Evolutionary conservation across 2,329 filamentous ascomycete species (phyloP).

Genomic region (Xylaria sp.): DNA sequence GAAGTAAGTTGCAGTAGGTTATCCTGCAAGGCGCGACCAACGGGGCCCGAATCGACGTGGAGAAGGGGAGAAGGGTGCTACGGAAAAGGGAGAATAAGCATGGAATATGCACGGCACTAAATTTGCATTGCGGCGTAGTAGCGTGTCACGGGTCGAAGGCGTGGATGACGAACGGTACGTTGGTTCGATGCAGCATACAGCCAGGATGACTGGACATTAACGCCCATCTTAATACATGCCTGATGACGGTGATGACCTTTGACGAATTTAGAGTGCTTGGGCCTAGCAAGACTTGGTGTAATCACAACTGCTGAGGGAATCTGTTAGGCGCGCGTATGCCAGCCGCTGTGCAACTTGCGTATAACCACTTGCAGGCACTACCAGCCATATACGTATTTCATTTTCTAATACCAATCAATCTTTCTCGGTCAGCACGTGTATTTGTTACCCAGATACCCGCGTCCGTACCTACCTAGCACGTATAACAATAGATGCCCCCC

Average conservation of each 20-base stretch:
- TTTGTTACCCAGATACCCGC: no score
- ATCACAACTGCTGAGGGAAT: neutral
- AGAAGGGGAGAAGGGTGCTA: no score
- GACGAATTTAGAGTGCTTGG: no score
- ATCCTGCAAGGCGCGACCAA: neutral
- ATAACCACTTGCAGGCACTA: no score
- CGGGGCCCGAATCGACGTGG: neutral
- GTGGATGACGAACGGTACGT: neutral
- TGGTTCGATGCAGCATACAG: no score
- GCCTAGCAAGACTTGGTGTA: slow-evolving; percentile 1
- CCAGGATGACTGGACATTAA: neutral
- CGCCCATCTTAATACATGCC: no score
- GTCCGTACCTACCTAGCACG: no score
- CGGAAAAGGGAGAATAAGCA: slow-evolving; percentile 14
- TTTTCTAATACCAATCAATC: neutral
- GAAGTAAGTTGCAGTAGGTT: neutral
- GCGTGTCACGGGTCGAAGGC: neutral
- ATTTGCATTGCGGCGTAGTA: neutral
- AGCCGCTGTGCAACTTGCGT: neutral
- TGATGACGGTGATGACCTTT: no score
- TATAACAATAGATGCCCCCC: no score
- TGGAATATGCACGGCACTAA: slow-evolving; percentile 21
- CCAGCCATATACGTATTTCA: neutral
- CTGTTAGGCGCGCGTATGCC: slow-evolving; percentile 21
- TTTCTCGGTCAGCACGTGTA: no score